Evolutionary conservation across 2,329 filamentous ascomycete species (phyloP).

Genomic region (Pyrenophora graminea): DNA sequence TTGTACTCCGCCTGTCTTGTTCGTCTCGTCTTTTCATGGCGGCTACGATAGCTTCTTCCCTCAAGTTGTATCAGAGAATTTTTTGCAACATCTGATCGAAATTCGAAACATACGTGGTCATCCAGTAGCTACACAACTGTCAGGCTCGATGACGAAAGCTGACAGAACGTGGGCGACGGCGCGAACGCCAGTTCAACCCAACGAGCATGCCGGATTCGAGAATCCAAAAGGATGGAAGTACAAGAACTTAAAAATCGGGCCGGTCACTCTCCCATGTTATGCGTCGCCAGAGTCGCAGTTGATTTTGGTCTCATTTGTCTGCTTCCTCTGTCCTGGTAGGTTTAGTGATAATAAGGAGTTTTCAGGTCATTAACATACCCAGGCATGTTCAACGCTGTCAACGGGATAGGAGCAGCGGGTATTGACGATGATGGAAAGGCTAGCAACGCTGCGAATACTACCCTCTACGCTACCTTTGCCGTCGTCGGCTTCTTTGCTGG

Average conservation of each 20-base stretch:
- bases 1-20: no score
- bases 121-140: neutral
- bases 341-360: neutral
- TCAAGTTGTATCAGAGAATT: no score
- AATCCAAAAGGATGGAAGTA: conserved; percentile 51
- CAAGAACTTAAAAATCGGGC: conserved; percentile 44
- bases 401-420: conserved; percentile 52
- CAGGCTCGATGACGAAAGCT: neutral
- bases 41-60: no score
- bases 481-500: conserved; percentile 65
- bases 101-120: neutral
- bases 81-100: no score
- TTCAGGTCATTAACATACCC: conserved; percentile 4
- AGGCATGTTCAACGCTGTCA: conserved; percentile 55
- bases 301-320: conserved; percentile 53
- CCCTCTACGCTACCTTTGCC: conserved; percentile 71
- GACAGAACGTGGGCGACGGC: neutral
- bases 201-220: conserved; percentile 7
- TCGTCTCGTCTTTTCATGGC: neutral
- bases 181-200: neutral
- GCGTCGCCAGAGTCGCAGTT: conserved; percentile 53
- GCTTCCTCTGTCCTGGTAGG: conserved; percentile 53
- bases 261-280: conserved; percentile 49
- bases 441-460: conserved; percentile 65
- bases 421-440: conserved; percentile 52